Base-by-base conservation (phyloP, 768 basidiomycete species). In the Russula foetens region DNA sequence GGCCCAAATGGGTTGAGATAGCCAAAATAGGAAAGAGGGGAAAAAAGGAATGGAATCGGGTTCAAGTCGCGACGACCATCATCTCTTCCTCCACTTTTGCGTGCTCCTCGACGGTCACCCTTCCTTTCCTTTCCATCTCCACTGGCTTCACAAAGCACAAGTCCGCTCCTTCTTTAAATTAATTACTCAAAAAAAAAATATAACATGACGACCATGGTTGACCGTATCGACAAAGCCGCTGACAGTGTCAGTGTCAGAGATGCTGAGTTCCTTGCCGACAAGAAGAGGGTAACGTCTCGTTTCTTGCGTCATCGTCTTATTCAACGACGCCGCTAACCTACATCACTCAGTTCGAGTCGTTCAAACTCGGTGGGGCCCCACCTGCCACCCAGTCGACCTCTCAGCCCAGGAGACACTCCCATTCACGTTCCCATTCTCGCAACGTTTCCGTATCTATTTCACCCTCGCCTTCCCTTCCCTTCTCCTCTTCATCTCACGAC, bases 381-480 rank as follows among this genome's bases (percentile, higher is more conserved):
- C 68, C 64, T 53, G 70, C 53, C 56, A 67, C n/a, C 17, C 39
- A 17, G 75, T 76, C 66, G 71, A 72, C 71, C 70, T 75, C 69
- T 69, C 77, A 41, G 73, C 75, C 48, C 65, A 67, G 72, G 64
- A 67, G 71, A 66, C 79, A 78, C 64, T 77, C 78, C 51, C 88
- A 86, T 73, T 73, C 73, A 64, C 85, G 84, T 68, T 85, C 86
- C 48, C 85, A 85, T 71, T 91, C 89, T 62, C 85, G 88, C 67
- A 88, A 84, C 71, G 71, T 72, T 52, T 85, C 85, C 44, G 70
- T 84, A 49, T 80, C 65, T 17, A 38, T 64, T 39, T 53, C 57
- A 0, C 38, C 58, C 19, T 60, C 72, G 52, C 66, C 53, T 51
- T 76, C 80, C 66, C 70, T 78, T 67, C 77, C 80, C 63, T 61